These are phyloP conservation scores for Ascochyta clinopodiicola DNA, from an alignment of 2,329 filamentous ascomycete genomes.

Conservation along the genomic window DNA sequence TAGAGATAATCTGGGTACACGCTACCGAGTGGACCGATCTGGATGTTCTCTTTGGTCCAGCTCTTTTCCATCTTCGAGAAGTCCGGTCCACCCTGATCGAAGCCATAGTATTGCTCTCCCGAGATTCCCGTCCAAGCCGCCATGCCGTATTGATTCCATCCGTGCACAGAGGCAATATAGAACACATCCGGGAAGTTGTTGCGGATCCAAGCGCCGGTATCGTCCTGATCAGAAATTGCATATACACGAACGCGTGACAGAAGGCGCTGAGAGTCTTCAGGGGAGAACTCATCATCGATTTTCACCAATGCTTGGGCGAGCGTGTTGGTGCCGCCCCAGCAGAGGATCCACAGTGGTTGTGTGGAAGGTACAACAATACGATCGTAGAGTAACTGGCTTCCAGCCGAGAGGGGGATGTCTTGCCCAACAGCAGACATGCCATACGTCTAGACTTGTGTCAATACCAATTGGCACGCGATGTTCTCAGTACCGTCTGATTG, in stretches of 20 bases:
- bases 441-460: constrained; percentile 35
- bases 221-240: constrained; percentile 66
- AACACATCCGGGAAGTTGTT: constrained; percentile 61
- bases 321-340: constrained; percentile 62
- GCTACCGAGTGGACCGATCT: constrained; percentile 56
- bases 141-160: constrained; percentile 61
- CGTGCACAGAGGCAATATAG: constrained; percentile 64
- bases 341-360: constrained; percentile 59
- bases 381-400: constrained; percentile 54
- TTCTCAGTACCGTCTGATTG: background rate
- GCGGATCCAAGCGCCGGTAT: constrained; percentile 64
- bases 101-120: constrained; percentile 56
- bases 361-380: constrained; percentile 48
- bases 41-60: constrained; percentile 62
- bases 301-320: constrained; percentile 58
- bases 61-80: constrained; percentile 55
- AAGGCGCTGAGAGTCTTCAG: constrained; percentile 43
- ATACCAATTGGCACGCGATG: background rate
- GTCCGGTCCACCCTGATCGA: constrained; percentile 59
- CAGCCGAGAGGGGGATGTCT: constrained; percentile 49
- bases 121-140: constrained; percentile 65
- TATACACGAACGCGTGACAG: constrained; percentile 45
- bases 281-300: constrained; percentile 42
- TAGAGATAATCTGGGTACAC: constrained; percentile 55
- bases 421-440: constrained; percentile 47